Percentiles rank a stretch among this genome's conserved stretches.
Conservation (phyloP, 805 yeast genomes). For the Phaffomyces antillensis region DNA sequence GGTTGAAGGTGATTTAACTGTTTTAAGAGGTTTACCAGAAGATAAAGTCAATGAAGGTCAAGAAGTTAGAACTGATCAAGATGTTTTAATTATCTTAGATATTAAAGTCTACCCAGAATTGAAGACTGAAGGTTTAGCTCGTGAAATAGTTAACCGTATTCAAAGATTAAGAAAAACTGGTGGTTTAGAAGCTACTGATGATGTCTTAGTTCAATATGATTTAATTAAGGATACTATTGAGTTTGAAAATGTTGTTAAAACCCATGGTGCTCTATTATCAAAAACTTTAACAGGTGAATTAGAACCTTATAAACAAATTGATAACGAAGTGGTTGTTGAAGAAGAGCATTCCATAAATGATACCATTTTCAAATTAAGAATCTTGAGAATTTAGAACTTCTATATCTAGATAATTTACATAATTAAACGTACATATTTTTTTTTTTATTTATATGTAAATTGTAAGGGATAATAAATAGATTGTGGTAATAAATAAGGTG, state of each 20-base stretch:
- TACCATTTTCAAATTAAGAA: conserved; percentile 68
- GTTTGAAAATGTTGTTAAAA: conserved; percentile 51
- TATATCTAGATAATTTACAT: too few relatives aligned
- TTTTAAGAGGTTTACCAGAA: conserved; percentile 82
- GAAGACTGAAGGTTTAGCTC: conserved; percentile 89
- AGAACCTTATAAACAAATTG: conserved; percentile 37
- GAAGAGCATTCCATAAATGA: conserved; percentile 85
- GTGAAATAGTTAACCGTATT: conserved; percentile 94
- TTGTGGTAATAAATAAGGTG: neutral
- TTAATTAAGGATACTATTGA: conserved; percentile 56
- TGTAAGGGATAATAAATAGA: neutral
- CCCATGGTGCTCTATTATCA: conserved; percentile 60
- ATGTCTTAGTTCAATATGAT: conserved; percentile 78
- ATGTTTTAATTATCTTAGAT: conserved; percentile 85
- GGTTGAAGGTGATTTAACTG: conserved; percentile 82
- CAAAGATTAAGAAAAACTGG: conserved; percentile 97
- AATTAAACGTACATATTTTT: too few relatives aligned
- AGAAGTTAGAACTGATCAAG: conserved; percentile 83
- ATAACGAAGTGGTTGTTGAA: conserved; percentile 57
- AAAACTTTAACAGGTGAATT: conserved; percentile 66
- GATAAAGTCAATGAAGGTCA: conserved; percentile 57
- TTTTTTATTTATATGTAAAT: too few relatives aligned
- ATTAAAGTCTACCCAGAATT: conserved; percentile 81
- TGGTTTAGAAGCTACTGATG: conserved; percentile 92
- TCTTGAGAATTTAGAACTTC: conserved; percentile 49